These are phyloP conservation scores for Stellera chamaejasme DNA, from an alignment of 345 rosid species.

Conservation along the genomic window DNA sequence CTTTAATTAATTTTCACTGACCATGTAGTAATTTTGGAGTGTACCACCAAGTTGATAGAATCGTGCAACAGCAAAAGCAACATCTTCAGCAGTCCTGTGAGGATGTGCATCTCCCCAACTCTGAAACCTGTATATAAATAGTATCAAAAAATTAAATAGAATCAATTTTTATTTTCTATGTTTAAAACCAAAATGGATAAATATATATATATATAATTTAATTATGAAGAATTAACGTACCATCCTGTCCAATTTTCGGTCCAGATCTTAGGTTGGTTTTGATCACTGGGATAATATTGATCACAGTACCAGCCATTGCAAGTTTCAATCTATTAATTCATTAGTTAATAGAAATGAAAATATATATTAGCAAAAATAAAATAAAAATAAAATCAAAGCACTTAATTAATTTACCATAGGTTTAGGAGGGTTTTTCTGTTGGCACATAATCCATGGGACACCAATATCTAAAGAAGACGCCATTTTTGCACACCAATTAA, in stretches of 20 bases:
- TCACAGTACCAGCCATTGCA: conserved; percentile 59
- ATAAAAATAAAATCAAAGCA: neutral
- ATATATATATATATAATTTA: neutral
- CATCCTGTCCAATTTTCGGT: conserved; percentile 73
- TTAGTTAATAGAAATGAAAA: neutral
- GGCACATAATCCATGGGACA: conserved; percentile 60
- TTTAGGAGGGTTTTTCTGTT: conserved; percentile 35
- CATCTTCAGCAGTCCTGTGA: conserved; percentile 52
- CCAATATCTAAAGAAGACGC: conserved; percentile 32
- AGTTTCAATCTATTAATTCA: conserved; percentile 28
- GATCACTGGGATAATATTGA: conserved; percentile 22
- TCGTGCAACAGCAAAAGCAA: conserved; percentile 47
- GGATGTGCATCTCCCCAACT: conserved; percentile 50
- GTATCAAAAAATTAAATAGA: neutral
- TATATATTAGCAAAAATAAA: neutral
- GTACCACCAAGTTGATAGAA: conserved; percentile 53
- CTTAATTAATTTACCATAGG: conserved; percentile 26
- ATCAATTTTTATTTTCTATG: too few relatives aligned
- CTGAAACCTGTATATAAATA: conserved; percentile 30
- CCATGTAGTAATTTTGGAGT: conserved; percentile 66
- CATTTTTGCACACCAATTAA: conserved; percentile 23
- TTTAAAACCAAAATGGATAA: neutral
- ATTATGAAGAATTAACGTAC: conserved; percentile 15
- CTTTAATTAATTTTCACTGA: neutral
- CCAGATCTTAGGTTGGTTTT: conserved; percentile 51